A percentile compares a stretch with the other conserved stretches of the same genome.
These are phyloP conservation scores for Onygenales sp. DNA, from an alignment of 2,329 filamentous ascomycete genomes.

Conservation along the genomic window DNA sequence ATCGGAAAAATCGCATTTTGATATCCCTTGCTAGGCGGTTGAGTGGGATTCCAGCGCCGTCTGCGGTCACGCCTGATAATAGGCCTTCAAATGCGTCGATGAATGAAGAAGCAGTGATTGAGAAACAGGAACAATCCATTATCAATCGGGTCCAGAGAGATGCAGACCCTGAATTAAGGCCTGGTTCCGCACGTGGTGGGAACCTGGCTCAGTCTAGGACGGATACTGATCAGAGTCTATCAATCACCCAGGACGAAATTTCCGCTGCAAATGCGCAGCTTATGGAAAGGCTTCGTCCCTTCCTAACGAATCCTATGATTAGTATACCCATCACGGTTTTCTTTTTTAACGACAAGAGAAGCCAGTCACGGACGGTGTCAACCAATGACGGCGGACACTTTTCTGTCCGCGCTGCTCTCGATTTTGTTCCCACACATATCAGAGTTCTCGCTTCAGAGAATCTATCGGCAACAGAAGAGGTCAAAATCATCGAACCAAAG, in stretches of 20 bases:
- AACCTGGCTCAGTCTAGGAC: slow-evolving; percentile 20
- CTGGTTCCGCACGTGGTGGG: slow-evolving; percentile 14
- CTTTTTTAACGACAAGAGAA: slow-evolving; percentile 81
- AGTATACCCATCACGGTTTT: slow-evolving; percentile 78
- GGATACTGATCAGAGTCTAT: slow-evolving; percentile 35
- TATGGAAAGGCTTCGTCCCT: slow-evolving; percentile 78
- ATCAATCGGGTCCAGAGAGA: slow-evolving; percentile 62
- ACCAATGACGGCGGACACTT: slow-evolving; percentile 92
- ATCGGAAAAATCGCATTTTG: slow-evolving; percentile 73
- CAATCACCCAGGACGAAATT: slow-evolving; percentile 66
- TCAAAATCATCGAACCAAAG: slow-evolving; percentile 64
- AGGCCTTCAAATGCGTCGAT: slow-evolving; percentile 36
- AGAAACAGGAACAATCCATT: slow-evolving; percentile 67
- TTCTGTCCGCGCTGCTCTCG: slow-evolving; percentile 63
- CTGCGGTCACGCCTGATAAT: slow-evolving; percentile 29
- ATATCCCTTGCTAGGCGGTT: slow-evolving; percentile 79
- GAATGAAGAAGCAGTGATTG: slow-evolving; percentile 57
- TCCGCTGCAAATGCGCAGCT: slow-evolving; percentile 73
- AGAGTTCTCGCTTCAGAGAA: slow-evolving; percentile 78
- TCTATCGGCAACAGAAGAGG: slow-evolving; percentile 68
- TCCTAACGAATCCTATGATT: slow-evolving; percentile 74
- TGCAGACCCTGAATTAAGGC: slow-evolving; percentile 55
- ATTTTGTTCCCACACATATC: slow-evolving; percentile 85
- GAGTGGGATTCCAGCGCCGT: slow-evolving; percentile 71
- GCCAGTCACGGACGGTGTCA: slow-evolving; percentile 71